Conservation (phyloP, 179 eudicot species). For the Silene coronaria region DNA sequence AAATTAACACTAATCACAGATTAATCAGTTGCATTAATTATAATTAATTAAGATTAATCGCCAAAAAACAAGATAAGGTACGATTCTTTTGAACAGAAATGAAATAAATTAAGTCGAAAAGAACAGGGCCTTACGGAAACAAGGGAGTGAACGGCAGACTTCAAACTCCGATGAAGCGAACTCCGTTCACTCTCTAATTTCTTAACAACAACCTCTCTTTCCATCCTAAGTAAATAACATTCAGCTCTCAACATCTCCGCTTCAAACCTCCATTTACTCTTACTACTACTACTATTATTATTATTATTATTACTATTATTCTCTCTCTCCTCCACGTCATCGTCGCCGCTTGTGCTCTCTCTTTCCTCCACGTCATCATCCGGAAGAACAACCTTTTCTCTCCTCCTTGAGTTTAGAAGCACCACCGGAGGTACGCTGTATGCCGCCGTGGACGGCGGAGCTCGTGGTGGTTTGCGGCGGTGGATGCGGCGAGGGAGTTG, state of each 20-base stretch:
- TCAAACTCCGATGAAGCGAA: conserved; percentile 45
- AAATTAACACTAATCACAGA: too few relatives aligned
- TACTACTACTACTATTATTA: background rate
- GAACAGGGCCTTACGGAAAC: conserved; percentile 42
- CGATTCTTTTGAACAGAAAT: background rate
- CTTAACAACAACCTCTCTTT: conserved; percentile 56
- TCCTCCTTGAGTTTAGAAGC: conserved; percentile 26
- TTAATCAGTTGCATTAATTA: too few relatives aligned
- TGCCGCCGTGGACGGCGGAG: conserved; percentile 17
- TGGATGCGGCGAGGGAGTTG: conserved; percentile 54
- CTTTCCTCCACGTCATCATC: conserved; percentile 18
- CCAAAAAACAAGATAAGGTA: background rate
- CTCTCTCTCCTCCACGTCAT: conserved; percentile 22
- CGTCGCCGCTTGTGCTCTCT: conserved; percentile 13
- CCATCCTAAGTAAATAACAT: conserved; percentile 67
- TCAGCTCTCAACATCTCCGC: conserved; percentile 84
- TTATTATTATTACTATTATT: conserved; percentile 9
- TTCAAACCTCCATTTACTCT: conserved; percentile 64
- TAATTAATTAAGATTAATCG: too few relatives aligned
- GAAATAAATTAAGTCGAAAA: background rate
- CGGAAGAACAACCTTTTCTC: conserved; percentile 13
- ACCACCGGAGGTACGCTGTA: conserved; percentile 38
- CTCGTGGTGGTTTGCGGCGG: conserved; percentile 43
- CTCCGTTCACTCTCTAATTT: conserved; percentile 53
- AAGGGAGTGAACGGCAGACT: conserved; percentile 56